Evolutionary conservation across 106 monocot species (phyloP), one percentile per base, ranked within the genome.

Genomic region (Xerophyta viscosa): DNA sequence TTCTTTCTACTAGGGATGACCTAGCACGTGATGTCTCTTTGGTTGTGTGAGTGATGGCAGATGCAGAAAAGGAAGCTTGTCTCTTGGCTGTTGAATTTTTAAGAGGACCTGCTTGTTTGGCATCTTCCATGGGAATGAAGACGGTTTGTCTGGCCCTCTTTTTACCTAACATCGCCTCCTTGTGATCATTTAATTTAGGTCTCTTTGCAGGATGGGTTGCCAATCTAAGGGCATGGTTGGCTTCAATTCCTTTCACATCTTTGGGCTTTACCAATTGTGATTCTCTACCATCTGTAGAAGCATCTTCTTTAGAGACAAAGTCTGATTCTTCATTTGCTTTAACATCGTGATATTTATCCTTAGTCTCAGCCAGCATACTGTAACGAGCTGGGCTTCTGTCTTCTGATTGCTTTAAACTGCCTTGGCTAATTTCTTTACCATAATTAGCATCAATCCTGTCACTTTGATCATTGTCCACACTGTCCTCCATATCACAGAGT

Each of bases 81-180:
- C 96, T 69, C 55, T 75, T 88, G 37, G 85, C 81, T 27, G 85
- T 74, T 45, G 89, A 70, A 53, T 36, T 62, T 71, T 98, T 89
- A 52, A 86, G 79, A 53, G 82, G 43, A 33, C 81, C 68, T 39
- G 71, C 81, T 41, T 82, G 79, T 54, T 89, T 98, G 19, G 79
- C 89, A 71, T 89, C 96, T 45, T 96, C 85, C 46, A 79, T 63
- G 52, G 79, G 85, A 22, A 98, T 73, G 61, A 98, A 89, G 10
- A 85, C 63, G 46, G 96, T 98, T 26, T 89, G 86, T 25, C 91
- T 81, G 3, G 75, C 62, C 22, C 82, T 69, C 50, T 78, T 98
- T 62, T 86, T 89, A 41, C 96, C 96, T 57, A 98, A 62, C 82
- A 79, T 98, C 27, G 72, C 85, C 52, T 79, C 96, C 47, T 86